Evolutionary conservation across 345 rosid species (phyloP).

Genomic region (Odontarrhena argentea): DNA sequence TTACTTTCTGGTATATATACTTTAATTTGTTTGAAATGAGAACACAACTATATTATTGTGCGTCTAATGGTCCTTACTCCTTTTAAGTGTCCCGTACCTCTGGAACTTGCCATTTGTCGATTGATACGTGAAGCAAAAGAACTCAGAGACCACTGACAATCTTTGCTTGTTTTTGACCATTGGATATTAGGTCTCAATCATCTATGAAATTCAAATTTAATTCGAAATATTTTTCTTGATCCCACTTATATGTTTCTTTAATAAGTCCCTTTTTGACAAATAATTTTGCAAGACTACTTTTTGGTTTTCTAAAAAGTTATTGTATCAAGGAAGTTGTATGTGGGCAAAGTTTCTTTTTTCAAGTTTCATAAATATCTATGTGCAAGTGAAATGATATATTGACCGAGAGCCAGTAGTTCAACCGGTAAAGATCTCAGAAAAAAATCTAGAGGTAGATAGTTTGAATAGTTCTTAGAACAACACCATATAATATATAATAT

Average conservation of each 20-base stretch:
- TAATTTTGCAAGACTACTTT: background rate
- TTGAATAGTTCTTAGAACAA: too few species aligned
- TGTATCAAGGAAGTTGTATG: background rate
- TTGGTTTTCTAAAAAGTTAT: background rate
- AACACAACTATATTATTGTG: background rate
- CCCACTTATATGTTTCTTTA: slow-evolving; percentile 8
- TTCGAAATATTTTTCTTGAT: slow-evolving; percentile 6
- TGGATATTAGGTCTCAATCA: slow-evolving; percentile 24
- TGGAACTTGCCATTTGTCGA: slow-evolving; percentile 41
- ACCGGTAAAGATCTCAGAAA: too few species aligned
- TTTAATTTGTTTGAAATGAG: background rate
- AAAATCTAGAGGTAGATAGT: too few species aligned
- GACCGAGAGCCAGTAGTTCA: too few species aligned
- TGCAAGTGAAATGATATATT: background rate
- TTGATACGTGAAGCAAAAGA: slow-evolving; percentile 30
- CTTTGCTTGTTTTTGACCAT: slow-evolving; percentile 34
- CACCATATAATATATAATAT: too few species aligned
- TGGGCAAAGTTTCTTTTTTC: background rate
- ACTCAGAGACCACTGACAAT: slow-evolving; percentile 28
- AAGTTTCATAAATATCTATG: too few species aligned
- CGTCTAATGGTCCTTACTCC: slow-evolving; percentile 34
- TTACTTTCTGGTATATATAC: background rate
- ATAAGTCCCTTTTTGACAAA: background rate
- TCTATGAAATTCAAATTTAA: background rate
- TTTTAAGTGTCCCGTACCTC: slow-evolving; percentile 23